phyloP scores from a whole-genome alignment of 345 rosid genomes.

The Pseudoturritis turrita region DNA sequence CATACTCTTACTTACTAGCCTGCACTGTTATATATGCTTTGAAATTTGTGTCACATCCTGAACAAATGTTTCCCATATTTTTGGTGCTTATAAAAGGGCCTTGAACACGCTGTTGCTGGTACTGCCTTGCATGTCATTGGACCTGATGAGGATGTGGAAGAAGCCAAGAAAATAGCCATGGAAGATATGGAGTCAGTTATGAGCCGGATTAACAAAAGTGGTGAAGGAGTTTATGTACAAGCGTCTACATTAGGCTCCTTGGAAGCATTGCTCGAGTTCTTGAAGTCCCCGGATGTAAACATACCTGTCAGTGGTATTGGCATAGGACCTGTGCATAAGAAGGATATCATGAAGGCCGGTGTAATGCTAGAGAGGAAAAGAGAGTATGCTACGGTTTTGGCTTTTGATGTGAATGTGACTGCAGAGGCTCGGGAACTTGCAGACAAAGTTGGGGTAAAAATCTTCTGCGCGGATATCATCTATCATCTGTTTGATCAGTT shows the following conservation, averaged over 20 bases:
- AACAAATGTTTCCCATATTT: background rate
- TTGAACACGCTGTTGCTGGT: constrained; percentile 95
- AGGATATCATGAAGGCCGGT: constrained; percentile 90
- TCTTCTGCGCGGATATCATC: constrained; percentile 93
- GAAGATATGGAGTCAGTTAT: constrained; percentile 84
- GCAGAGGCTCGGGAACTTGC: constrained; percentile 88
- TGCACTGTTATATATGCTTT: background rate
- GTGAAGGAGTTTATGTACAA: constrained; percentile 94
- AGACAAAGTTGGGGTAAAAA: constrained; percentile 81
- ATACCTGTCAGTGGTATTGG: constrained; percentile 93
- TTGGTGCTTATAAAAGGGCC: constrained; percentile 48
- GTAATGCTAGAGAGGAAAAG: constrained; percentile 93
- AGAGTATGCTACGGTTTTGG: constrained; percentile 87
- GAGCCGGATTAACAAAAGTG: constrained; percentile 79
- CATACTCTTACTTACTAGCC: background rate
- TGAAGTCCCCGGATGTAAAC: constrained; percentile 77
- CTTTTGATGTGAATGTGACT: constrained; percentile 91
- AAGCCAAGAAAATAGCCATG: constrained; percentile 57
- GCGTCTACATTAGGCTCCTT: constrained; percentile 96
- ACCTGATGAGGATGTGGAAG: constrained; percentile 70
- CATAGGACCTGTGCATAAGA: constrained; percentile 89
- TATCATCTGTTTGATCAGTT: constrained; percentile 91
- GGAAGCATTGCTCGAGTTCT: constrained; percentile 89
- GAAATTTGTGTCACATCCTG: constrained; percentile 1
- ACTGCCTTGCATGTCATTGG: constrained; percentile 79